Evolutionary conservation across 2,329 filamentous ascomycete species (phyloP), one percentile per base, ranked within the genome.

Genomic region (Beauveria brongniartii): DNA sequence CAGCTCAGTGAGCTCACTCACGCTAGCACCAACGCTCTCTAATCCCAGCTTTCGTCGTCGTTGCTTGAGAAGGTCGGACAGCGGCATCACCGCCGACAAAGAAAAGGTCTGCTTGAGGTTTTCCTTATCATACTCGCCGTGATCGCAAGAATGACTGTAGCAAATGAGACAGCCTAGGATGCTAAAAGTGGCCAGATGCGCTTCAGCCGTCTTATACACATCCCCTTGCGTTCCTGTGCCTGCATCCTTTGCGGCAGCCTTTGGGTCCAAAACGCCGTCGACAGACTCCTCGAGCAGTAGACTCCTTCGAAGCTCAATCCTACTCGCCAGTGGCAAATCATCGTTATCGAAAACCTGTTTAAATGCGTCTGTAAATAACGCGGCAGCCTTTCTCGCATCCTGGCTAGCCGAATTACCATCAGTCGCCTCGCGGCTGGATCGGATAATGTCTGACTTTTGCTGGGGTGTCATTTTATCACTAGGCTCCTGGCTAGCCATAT

Each of bases 101-200:
- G 80, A 82, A 66, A 84, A 81, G 3, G 78, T 80, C 40, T 79
- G 76, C 65, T 83, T 81, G 62, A 82, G 68, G 51, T 78, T 77
- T 52, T 71, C 81, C 55, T 80, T 78, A 59, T 82, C 80, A 56
- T 83, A 84, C 59, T 84, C 82, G 51, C 82, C 83, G 64, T 86
- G 83, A 66, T 85, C 83, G 62, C 83, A 86, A 14, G 82, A 83
- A 68, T 85, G 80, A 55, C 81, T 81, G 66, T 78, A 82, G 70
- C 83, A 86, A 56, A 84, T 79, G n/a, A 83, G 70, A 65, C 83
- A 86, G 14, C 80, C 80, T 18, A 85, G 74, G 10, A 82, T 75
- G 37, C 78, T 77, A 66, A 84, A 83, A 1, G 80, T 84, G 54
- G 80, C 79, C 26, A 85, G 67, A 41, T 77, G 76, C 24, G 74